phyloP scores from a whole-genome alignment of 129 eudicot species.

The Logfia minima region DNA sequence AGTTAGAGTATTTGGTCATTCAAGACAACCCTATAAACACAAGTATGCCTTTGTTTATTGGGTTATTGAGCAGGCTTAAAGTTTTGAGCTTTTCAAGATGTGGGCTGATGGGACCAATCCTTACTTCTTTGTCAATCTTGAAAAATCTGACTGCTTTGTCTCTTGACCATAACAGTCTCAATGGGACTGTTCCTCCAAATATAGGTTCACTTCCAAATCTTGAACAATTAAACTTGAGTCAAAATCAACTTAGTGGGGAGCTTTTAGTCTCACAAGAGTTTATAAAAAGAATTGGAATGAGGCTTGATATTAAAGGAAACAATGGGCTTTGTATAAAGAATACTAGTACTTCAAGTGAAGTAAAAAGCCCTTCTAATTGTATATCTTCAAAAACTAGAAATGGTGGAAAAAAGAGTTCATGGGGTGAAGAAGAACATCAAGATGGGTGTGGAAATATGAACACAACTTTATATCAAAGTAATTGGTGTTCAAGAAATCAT shows the following conservation, averaged over 20 bases:
- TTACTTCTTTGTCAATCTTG: conserved; percentile 42
- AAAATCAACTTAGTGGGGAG: conserved; percentile 54
- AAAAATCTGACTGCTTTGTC: conserved; percentile 54
- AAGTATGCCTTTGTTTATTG: conserved; percentile 47
- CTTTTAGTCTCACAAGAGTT: conserved; percentile 45
- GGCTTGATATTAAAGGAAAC: conserved; percentile 58
- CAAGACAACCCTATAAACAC: conserved; percentile 58
- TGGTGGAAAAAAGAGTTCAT: conserved; percentile 32
- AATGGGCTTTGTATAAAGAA: conserved; percentile 46
- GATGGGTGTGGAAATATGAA: conserved; percentile 30
- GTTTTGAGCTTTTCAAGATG: conserved; percentile 62
- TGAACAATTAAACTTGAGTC: conserved; percentile 54
- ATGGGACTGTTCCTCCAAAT: conserved; percentile 49
- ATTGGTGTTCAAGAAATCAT: conserved; percentile 27
- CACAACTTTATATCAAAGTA: conserved; percentile 34
- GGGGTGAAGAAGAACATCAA: conserved; percentile 24
- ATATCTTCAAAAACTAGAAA: conserved; percentile 24
- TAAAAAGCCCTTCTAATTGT: conserved; percentile 32
- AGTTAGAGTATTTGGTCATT: conserved; percentile 56
- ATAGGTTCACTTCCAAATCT: conserved; percentile 50
- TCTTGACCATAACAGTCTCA: conserved; percentile 54
- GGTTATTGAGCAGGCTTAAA: conserved; percentile 43
- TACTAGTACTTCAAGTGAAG: conserved; percentile 11
- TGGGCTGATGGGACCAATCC: conserved; percentile 55
- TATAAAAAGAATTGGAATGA: conserved; percentile 46